Base-by-base conservation (phyloP, 768 basidiomycete genomes). In the Psilocybe azurescens region DNA sequence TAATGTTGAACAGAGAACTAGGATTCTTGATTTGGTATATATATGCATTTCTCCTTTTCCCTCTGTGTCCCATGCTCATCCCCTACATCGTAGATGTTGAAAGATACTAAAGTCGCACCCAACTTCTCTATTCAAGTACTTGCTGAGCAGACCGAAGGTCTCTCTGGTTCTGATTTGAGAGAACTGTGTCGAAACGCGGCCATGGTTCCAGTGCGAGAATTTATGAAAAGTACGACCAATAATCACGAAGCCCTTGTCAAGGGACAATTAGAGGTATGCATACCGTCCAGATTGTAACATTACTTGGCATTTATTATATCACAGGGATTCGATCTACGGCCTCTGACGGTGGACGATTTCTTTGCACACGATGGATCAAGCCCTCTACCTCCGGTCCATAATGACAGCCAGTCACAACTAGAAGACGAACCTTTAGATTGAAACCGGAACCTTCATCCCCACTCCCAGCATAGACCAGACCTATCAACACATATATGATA, bases 121-220 rank as follows among this genome's bases (percentile, higher is more conserved):
- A 75, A 79, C 2, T 89, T 97, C 71, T 79, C 86, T 0, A 69
- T 96, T 16, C 73, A 81, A 8, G 53, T 71, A 1, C 83, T 99
- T 3, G 95, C 94, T 2, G 75, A 81, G 16, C 80, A 83, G 33
- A 86, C 95, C 1, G 86, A 86, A 20, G 91, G 93, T 1, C 78
- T 87, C 28, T 96, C 95, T 1, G 96, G 97, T 3, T 95, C 94
- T 2, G 97, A 98, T 73, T 77, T 99, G 57, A 87, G 89, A 67
- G 97, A 99, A 76, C 79, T 96, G 13, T 98, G 96, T 74, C 83
- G 97, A 57, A 95, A 89, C 67, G 96, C 97, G 1, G 95, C 94
- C 0, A 97, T 98, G 95, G 85, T 89, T 1, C 94, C 95, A 5
- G 90, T 96, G 20, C 86, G 93, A 29, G 94, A 96, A 70, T 90